These are phyloP conservation scores for Barnettozyma populi DNA, from an alignment of 805 yeast species.

Conservation along the genomic window DNA sequence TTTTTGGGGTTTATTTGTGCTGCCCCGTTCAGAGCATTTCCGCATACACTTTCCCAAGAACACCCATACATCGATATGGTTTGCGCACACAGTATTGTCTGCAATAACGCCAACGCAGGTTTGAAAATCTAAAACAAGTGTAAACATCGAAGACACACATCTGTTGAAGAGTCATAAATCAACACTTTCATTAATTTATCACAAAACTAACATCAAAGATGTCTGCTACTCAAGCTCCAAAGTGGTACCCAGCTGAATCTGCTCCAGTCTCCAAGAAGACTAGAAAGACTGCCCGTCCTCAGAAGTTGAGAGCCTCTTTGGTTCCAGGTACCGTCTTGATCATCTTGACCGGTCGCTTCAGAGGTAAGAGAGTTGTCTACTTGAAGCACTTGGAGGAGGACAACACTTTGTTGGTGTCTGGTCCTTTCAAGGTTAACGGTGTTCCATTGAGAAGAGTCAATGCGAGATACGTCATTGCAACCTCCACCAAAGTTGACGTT, in stretches of 20 bases:
- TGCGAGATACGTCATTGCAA: slow-evolving; percentile 97
- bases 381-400: slow-evolving; percentile 88
- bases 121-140: neutral
- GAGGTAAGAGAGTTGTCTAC: slow-evolving; percentile 99
- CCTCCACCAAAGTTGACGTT: slow-evolving; percentile 87
- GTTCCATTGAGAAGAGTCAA: slow-evolving; percentile 99
- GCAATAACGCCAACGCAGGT: neutral
- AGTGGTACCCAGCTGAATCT: slow-evolving; percentile 93
- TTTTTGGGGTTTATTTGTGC: neutral
- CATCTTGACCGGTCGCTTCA: slow-evolving; percentile 98
- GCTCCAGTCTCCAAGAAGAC: slow-evolving; percentile 81
- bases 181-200: slow-evolving; percentile 1
- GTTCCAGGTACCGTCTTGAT: slow-evolving; percentile 98
- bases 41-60: neutral
- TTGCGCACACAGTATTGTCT: slow-evolving; percentile 1
- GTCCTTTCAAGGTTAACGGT: slow-evolving; percentile 99
- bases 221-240: slow-evolving; percentile 54
- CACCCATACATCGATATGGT: slow-evolving; percentile 6
- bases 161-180: neutral
- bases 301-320: slow-evolving; percentile 90
- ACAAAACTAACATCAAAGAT: slow-evolving; percentile 10
- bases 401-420: slow-evolving; percentile 94
- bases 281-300: slow-evolving; percentile 90
- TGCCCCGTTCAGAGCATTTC: neutral
- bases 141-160: neutral